A percentile compares a stretch with the other conserved stretches of the same genome.
phyloP scores from a whole-genome alignment of 108 stramenopile genomes.

The Schizochytrium sp. region DNA sequence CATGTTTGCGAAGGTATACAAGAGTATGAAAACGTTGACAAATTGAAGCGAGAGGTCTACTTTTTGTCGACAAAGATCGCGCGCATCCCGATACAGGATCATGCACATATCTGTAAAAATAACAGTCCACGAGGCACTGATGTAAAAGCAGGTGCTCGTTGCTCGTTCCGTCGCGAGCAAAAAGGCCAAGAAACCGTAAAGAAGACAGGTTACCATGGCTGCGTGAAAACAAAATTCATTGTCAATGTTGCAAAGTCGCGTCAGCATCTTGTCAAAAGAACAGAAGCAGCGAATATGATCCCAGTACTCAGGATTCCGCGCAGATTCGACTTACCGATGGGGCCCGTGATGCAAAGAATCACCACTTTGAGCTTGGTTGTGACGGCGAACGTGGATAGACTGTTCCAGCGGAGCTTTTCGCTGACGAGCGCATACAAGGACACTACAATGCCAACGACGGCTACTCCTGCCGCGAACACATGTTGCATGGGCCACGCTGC shows the following conservation, averaged over 20 bases:
- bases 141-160: not conserved
- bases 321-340: not conserved
- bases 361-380: not conserved
- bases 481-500: not conserved
- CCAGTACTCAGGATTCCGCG: not conserved
- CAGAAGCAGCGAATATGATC: not conserved
- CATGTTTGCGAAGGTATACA: not conserved
- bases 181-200: not conserved
- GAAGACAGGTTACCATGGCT: not conserved
- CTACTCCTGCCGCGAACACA: not conserved
- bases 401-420: not conserved
- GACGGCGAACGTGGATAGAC: not conserved
- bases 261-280: not conserved
- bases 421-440: not conserved
- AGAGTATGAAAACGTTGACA: not conserved
- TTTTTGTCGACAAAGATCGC: not conserved
- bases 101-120: constrained; percentile 9
- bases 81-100: not conserved
- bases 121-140: constrained; percentile 8
- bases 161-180: constrained; percentile 3
- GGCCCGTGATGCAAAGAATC: not conserved
- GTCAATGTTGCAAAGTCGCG: not conserved
- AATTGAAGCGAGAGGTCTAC: not conserved
- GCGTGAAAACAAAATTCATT: not conserved
- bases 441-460: not conserved